These are phyloP conservation scores for Malania oleifera DNA, from an alignment of 164 flowering plant species.

Conservation along the genomic window DNA sequence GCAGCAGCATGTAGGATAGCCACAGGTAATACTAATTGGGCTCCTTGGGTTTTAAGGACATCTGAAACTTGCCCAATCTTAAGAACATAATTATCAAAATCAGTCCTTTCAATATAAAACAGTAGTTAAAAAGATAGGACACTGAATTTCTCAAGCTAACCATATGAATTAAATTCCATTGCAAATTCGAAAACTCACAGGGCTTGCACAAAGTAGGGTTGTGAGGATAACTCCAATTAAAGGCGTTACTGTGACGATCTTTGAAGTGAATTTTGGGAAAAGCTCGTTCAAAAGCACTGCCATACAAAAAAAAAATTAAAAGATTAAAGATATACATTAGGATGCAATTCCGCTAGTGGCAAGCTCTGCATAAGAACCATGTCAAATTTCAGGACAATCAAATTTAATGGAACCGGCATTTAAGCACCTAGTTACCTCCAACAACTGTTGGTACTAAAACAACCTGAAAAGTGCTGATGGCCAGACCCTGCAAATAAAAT, in stretches of 20 bases:
- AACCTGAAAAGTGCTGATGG: slow-evolving; percentile 95
- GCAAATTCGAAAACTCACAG: slow-evolving; percentile 51
- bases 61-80: slow-evolving; percentile 97
- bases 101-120: slow-evolving; percentile 9
- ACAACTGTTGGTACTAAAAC: slow-evolving; percentile 85
- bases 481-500: slow-evolving; percentile 63
- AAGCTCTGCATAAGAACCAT: neutral
- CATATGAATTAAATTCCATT: neutral
- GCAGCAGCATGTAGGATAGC: slow-evolving; percentile 86
- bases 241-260: slow-evolving; percentile 77
- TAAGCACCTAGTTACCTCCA: slow-evolving; percentile 56
- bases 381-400: neutral
- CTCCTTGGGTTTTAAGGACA: slow-evolving; percentile 85
- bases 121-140: neutral
- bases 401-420: neutral
- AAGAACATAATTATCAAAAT: slow-evolving; percentile 11
- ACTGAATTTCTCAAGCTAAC: neutral
- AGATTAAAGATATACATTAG: neutral
- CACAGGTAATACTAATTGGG: slow-evolving; percentile 76
- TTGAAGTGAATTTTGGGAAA: slow-evolving; percentile 83
- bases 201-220: slow-evolving; percentile 94
- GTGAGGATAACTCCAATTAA: slow-evolving; percentile 92
- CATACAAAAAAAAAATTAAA: slow-evolving; percentile 15
- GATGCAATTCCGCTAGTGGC: neutral
- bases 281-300: slow-evolving; percentile 86